Evolutionary conservation across 2,329 filamentous ascomycete species (phyloP).

Genomic region (Falciphora oryzae): DNA sequence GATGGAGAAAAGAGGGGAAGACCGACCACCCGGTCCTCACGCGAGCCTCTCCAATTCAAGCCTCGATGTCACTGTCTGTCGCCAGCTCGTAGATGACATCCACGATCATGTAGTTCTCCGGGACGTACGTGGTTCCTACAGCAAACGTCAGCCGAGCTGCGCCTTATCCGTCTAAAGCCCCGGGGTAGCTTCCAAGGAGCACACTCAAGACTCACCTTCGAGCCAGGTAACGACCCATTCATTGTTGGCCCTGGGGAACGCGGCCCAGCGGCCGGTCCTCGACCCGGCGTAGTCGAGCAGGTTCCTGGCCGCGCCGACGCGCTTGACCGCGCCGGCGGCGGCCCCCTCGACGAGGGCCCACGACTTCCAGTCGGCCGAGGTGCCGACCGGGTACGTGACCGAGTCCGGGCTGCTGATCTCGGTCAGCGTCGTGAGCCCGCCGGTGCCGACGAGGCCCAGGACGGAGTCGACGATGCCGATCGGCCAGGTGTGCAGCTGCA

Average conservation of each 20-base stretch:
- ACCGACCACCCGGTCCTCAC: too few species aligned
- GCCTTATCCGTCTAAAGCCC: neutral
- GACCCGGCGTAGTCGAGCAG: constrained; percentile 6
- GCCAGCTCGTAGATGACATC: constrained; percentile 2
- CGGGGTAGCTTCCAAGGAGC: neutral
- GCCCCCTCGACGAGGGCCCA: constrained; percentile 24
- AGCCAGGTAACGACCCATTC: constrained; percentile 6
- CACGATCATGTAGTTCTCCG: constrained; percentile 4
- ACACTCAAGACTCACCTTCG: constrained; percentile 2
- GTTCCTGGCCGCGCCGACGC: neutral
- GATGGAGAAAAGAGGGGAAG: too few species aligned
- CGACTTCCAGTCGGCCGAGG: constrained; percentile 26
- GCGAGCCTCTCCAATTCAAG: neutral
- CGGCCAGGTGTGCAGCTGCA: constrained; percentile 32
- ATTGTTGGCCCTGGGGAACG: constrained; percentile 1
- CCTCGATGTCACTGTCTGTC: neutral
- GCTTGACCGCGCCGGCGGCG: constrained; percentile 7
- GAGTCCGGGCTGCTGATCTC: constrained; percentile 27
- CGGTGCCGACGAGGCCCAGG: constrained; percentile 30
- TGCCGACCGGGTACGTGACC: constrained; percentile 20
- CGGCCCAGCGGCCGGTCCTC: constrained; percentile 2
- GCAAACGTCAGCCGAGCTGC: neutral
- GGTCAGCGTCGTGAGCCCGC: constrained; percentile 26
- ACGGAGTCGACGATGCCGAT: constrained; percentile 29
- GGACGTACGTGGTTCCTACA: constrained; percentile 1